Evolutionary conservation across 2,329 filamentous ascomycete species (phyloP).

Genomic region (Beauveria sp.): DNA sequence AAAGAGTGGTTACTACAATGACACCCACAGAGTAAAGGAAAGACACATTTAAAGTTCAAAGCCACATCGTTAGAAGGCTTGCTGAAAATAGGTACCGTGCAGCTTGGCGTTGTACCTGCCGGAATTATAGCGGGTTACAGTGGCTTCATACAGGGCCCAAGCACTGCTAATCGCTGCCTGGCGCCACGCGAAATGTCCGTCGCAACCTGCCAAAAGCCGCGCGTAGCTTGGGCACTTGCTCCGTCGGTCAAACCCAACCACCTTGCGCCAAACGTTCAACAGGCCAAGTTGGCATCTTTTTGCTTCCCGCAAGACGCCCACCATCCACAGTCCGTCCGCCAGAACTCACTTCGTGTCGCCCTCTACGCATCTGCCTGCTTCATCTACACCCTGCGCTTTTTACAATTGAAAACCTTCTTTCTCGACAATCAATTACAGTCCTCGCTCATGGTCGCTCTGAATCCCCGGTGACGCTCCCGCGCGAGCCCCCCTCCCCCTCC

Average conservation of each 20-base stretch:
- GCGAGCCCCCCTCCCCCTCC: slow-evolving; percentile 11
- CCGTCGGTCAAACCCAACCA: neutral
- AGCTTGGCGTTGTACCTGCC: too few species aligned
- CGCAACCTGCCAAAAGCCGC: neutral
- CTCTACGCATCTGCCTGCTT: neutral
- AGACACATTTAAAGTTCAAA: too few species aligned
- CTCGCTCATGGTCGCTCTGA: slow-evolving; percentile 16
- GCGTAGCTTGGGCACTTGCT: neutral
- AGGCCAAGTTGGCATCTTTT: slow-evolving; percentile 5
- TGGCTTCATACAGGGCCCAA: neutral
- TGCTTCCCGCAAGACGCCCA: neutral
- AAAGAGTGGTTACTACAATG: too few species aligned
- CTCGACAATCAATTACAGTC: neutral
- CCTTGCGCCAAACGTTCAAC: neutral
- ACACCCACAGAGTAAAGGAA: too few species aligned
- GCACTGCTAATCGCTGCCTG: neutral
- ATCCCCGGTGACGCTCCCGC: slow-evolving; percentile 19
- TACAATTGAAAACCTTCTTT: neutral
- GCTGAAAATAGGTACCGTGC: too few species aligned
- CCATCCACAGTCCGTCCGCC: neutral
- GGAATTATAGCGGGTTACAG: neutral
- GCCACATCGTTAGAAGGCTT: too few species aligned
- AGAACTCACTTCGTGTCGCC: neutral
- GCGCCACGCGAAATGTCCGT: neutral
- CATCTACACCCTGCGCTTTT: neutral